Percentiles rank a stretch among this genome's conserved stretches.
These are phyloP conservation scores for Myriosclerotinia duriaeana DNA, from an alignment of 2,329 filamentous ascomycete species.

Conservation along the genomic window DNA sequence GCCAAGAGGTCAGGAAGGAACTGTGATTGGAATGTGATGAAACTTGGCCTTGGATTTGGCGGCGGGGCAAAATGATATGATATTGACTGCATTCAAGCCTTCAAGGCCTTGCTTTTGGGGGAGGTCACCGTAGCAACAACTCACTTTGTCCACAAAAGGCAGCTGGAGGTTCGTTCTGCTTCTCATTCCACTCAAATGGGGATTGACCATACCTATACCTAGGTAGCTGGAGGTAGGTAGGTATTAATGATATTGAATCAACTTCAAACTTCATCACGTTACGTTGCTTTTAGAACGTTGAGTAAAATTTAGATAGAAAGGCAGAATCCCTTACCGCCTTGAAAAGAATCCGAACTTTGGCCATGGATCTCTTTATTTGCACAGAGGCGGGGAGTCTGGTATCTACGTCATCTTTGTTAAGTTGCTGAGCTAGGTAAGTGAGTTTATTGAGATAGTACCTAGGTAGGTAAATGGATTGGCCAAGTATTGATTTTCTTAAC, in stretches of 20 bases:
- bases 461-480: background rate
- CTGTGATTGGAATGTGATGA: background rate
- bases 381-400: no score
- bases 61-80: constrained; percentile 21
- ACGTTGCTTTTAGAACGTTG: no score
- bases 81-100: constrained; percentile 14
- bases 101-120: no score
- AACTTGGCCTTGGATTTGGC: background rate
- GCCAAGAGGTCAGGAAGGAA: background rate
- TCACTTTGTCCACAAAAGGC: background rate
- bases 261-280: no score
- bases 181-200: no score
- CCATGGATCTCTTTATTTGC: background rate
- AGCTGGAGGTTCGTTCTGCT: no score
- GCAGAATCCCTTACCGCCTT: no score
- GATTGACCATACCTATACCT: no score
- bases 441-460: background rate
- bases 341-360: no score
- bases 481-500: background rate
- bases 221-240: no score
- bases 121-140: constrained; percentile 17
- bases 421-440: background rate
- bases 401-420: constrained; percentile 13
- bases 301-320: no score
- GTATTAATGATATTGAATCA: no score